These are phyloP conservation scores for Lyophyllum semitale DNA, from an alignment of 768 basidiomycete species.

Conservation along the genomic window DNA sequence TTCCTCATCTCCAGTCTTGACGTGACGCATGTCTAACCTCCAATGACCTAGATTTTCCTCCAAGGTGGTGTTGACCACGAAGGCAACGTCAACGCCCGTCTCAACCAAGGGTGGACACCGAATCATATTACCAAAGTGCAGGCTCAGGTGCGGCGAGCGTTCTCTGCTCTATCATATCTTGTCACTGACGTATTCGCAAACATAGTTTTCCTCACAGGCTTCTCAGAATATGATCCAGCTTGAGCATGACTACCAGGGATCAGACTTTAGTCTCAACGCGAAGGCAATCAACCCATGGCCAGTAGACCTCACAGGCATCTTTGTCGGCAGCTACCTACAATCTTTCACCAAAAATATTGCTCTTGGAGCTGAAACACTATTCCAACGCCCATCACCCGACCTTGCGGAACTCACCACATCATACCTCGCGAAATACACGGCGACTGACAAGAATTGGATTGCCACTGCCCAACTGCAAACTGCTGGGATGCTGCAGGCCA, in stretches of 20 bases:
- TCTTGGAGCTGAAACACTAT: constrained; percentile 81
- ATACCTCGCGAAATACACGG: constrained; percentile 80
- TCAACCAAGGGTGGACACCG: constrained; percentile 87
- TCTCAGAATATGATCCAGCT: constrained; percentile 91
- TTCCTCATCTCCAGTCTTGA: constrained; percentile 14
- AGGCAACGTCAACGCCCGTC: constrained; percentile 83
- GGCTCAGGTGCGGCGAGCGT: constrained; percentile 65
- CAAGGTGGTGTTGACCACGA: constrained; percentile 96
- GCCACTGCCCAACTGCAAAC: constrained; percentile 90
- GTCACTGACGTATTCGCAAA: constrained; percentile 13
- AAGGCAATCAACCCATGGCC: constrained; percentile 93
- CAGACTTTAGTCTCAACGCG: constrained; percentile 81
- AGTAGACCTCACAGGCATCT: constrained; percentile 86
- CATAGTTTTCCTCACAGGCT: constrained; percentile 69
- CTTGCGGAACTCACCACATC: constrained; percentile 71
- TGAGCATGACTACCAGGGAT: constrained; percentile 92
- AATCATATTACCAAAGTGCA: constrained; percentile 83
- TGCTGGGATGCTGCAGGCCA: constrained; percentile 81
- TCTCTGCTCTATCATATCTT: neutral
- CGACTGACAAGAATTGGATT: constrained; percentile 79
- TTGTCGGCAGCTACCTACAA: constrained; percentile 89
- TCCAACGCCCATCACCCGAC: constrained; percentile 76
- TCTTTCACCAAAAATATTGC: constrained; percentile 90
- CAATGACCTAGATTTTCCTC: constrained; percentile 68
- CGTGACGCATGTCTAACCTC: constrained; percentile 24